These are phyloP conservation scores for Penicillium bialowiezense DNA, from an alignment of 495 filamentous ascomycete species.

Conservation along the genomic window DNA sequence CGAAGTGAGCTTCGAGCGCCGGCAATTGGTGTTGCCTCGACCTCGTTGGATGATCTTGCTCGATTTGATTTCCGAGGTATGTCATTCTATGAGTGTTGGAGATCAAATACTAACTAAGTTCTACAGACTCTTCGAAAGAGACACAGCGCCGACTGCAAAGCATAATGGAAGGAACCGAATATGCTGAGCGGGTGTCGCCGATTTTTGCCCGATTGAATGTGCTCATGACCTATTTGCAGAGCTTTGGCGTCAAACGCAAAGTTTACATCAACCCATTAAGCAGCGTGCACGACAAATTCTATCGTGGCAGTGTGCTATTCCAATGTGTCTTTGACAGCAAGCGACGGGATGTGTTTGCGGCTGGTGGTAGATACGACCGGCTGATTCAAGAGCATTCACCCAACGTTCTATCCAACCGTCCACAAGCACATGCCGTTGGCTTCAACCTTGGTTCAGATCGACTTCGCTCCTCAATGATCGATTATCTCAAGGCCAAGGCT, in stretches of 20 bases:
- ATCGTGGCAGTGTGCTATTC: constrained; percentile 82
- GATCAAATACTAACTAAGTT: constrained; percentile 14
- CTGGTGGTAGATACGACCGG: constrained; percentile 88
- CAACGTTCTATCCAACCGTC: constrained; percentile 34
- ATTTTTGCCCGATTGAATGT: constrained; percentile 76
- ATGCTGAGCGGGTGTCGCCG: constrained; percentile 62
- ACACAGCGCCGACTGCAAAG: constrained; percentile 67
- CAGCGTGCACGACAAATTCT: constrained; percentile 91
- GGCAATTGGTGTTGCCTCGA: constrained; percentile 77
- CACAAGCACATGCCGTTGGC: constrained; percentile 72
- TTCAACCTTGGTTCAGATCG: constrained; percentile 91
- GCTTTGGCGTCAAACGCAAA: constrained; percentile 71
- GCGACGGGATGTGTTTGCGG: constrained; percentile 81
- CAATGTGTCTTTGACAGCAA: constrained; percentile 89
- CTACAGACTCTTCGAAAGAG: constrained; percentile 65
- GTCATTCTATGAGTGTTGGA: constrained; percentile 4
- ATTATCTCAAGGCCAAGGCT: constrained; percentile 62
- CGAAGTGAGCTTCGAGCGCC: constrained; percentile 78
- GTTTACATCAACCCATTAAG: constrained; percentile 82
- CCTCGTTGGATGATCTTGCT: constrained; percentile 85
- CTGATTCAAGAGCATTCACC: constrained; percentile 60
- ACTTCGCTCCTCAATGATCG: constrained; percentile 62
- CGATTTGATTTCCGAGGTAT: constrained; percentile 86
- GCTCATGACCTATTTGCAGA: constrained; percentile 70
- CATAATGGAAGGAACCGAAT: constrained; percentile 70